These are phyloP conservation scores for Solanum lignicaule DNA, from an alignment of 257 asterid species.

Conservation along the genomic window DNA sequence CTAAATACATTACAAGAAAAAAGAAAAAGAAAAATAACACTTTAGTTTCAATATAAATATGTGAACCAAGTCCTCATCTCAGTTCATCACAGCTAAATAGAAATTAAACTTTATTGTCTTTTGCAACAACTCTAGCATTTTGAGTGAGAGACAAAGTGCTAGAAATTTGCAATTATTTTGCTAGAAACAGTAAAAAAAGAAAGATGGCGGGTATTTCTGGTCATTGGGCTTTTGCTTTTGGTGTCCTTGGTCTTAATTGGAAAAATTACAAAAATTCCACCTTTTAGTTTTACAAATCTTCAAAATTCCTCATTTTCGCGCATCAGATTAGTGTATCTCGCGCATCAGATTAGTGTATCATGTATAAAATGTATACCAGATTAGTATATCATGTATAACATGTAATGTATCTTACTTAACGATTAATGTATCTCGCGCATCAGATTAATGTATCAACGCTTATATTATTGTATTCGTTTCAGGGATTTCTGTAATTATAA, in stretches of 20 bases:
- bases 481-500: too few relatives aligned
- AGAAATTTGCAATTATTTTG: neutral
- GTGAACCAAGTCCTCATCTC: neutral
- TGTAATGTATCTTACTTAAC: too few relatives aligned
- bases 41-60: neutral
- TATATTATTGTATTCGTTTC: too few relatives aligned
- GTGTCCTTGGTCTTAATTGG: slow-evolving; percentile 54
- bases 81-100: neutral
- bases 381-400: too few relatives aligned
- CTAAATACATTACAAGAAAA: neutral
- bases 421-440: too few relatives aligned
- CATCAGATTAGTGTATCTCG: too few relatives aligned
- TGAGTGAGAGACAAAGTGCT: neutral
- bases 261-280: too few relatives aligned
- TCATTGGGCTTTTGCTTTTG: slow-evolving; percentile 33
- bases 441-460: too few relatives aligned
- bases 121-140: neutral
- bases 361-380: too few relatives aligned
- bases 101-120: neutral
- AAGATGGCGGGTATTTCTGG: neutral
- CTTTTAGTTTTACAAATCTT: too few relatives aligned
- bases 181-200: neutral
- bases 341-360: too few relatives aligned
- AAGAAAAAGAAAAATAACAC: neutral
- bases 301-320: too few relatives aligned